phyloP scores from a whole-genome alignment of 192 early-diverging fungal species.

The Coemansia erecta region DNA sequence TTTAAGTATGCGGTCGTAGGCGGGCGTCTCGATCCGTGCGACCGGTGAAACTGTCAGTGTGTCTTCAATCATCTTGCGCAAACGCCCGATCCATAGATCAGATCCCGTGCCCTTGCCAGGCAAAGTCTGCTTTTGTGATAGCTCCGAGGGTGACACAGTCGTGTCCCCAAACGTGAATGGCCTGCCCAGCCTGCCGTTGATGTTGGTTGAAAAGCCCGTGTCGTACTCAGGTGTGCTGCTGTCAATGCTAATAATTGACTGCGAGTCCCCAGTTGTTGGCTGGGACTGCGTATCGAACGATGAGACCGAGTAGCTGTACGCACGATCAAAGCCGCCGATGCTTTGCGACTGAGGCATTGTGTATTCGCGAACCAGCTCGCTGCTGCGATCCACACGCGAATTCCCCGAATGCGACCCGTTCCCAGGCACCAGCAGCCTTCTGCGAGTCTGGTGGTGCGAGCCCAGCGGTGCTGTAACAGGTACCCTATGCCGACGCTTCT shows the following conservation, averaged over 20 bases:
- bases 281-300: conserved; percentile 1
- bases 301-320: not conserved
- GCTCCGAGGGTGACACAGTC: too few relatives aligned
- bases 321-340: not conserved
- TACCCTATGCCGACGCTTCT: not conserved
- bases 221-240: conserved; percentile 10
- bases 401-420: not conserved
- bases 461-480: not conserved
- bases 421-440: not conserved
- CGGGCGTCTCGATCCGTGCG: conserved; percentile 21
- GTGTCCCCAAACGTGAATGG: too few relatives aligned
- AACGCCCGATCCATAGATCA: conserved; percentile 33
- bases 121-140: too few relatives aligned
- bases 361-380: conserved; percentile 32
- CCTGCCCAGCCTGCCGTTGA: not conserved
- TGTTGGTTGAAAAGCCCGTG: not conserved
- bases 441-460: not conserved
- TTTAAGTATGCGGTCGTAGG: conserved; percentile 30
- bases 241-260: conserved; percentile 37
- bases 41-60: conserved; percentile 26
- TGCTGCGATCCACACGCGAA: conserved; percentile 16
- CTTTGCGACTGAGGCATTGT: conserved; percentile 7
- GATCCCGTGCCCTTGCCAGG: not conserved
- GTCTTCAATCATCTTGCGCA: conserved; percentile 42
- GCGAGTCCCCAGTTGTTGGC: conserved; percentile 9